Conservation (phyloP, 495 filamentous ascomycete genomes). For the Coniosporium apollinis region DNA sequence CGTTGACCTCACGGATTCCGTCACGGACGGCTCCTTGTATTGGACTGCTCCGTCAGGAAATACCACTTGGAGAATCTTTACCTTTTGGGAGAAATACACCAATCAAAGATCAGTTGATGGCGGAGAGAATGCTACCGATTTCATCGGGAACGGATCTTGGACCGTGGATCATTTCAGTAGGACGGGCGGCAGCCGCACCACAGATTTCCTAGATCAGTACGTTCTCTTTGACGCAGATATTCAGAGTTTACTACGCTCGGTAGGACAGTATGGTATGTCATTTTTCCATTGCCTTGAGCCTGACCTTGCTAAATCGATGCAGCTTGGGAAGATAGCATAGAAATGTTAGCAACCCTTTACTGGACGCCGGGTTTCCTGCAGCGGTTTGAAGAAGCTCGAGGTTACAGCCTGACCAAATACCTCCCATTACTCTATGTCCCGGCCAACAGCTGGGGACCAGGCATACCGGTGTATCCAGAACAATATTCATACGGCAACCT, state of each 20-base stretch:
- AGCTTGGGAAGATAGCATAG: conserved; percentile 37
- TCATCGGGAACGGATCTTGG: conserved; percentile 31
- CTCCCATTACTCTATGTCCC: conserved; percentile 24
- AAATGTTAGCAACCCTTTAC: conserved; percentile 24
- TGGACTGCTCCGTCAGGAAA: conserved; percentile 3
- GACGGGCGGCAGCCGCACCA: conserved; percentile 25
- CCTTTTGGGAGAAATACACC: conserved; percentile 25
- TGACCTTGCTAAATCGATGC: not conserved
- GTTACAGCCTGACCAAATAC: conserved; percentile 17
- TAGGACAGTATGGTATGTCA: conserved; percentile 26
- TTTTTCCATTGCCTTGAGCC: not conserved
- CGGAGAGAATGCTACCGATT: conserved; percentile 4
- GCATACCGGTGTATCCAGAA: conserved; percentile 10
- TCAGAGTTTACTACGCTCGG: not conserved
- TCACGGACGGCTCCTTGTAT: not conserved
- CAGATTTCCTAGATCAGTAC: conserved; percentile 30
- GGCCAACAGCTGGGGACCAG: conserved; percentile 3
- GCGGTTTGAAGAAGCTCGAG: conserved; percentile 12
- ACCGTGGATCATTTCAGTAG: conserved; percentile 33
- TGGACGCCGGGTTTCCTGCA: conserved; percentile 26
- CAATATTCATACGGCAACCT: conserved; percentile 13
- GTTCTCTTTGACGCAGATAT: conserved; percentile 14
- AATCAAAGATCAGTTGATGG: conserved; percentile 15
- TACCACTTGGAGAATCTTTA: conserved; percentile 18
- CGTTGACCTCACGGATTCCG: conserved; percentile 1